Conservation (phyloP, 345 rosid species). For the Dipteronia dyeriana region DNA sequence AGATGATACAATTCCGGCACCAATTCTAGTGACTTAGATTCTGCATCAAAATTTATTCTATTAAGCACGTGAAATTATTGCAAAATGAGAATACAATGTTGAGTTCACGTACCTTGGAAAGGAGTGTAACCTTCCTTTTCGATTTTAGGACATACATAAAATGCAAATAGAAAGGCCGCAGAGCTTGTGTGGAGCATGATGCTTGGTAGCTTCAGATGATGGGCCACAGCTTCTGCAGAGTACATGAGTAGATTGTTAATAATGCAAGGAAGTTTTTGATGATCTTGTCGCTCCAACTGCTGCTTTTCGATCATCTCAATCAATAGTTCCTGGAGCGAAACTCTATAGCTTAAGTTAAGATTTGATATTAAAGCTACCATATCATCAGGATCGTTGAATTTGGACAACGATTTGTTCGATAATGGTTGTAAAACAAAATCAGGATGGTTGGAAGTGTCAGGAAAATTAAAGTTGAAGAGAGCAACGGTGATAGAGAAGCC, state of each 20-base stretch:
- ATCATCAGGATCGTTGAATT: too few species aligned
- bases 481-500: conserved; percentile 63
- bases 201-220: conserved; percentile 40
- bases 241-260: conserved; percentile 51
- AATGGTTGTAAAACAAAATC: conserved; percentile 29
- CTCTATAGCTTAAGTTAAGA: conserved; percentile 21
- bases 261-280: conserved; percentile 37
- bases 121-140: too few species aligned
- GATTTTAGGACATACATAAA: too few species aligned
- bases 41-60: too few species aligned
- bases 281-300: background rate
- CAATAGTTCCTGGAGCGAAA: conserved; percentile 32
- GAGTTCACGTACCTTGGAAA: too few species aligned
- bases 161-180: too few species aligned
- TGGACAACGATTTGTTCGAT: background rate
- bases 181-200: conserved; percentile 31
- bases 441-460: conserved; percentile 38
- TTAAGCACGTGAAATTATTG: too few species aligned
- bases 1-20: too few species aligned
- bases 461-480: conserved; percentile 48
- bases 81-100: too few species aligned
- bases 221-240: conserved; percentile 42
- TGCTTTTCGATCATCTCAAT: conserved; percentile 2
- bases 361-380: too few species aligned
- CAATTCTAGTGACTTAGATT: too few species aligned